Percentiles rank a stretch among this genome's conserved stretches.
Conservation (phyloP, 176 grass and related monocot species). For the Oryza nivara region DNA sequence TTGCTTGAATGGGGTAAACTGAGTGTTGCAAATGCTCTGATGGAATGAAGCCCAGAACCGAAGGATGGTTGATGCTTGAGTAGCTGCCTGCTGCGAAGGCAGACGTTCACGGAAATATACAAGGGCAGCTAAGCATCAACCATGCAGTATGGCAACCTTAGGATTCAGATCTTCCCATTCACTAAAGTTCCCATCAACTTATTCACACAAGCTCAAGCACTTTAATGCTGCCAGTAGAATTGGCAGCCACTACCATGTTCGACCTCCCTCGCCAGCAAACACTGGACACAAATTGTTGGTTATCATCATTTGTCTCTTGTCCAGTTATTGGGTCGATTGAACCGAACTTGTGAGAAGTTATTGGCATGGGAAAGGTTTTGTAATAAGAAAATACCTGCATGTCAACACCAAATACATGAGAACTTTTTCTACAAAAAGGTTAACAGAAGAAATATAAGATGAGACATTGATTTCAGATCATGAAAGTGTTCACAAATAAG, state of each 20-base stretch:
- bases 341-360: conserved; percentile 92
- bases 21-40: conserved; percentile 1
- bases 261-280: conserved; percentile 92
- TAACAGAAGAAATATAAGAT: neutral
- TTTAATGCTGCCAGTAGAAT: conserved; percentile 93
- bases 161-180: conserved; percentile 28
- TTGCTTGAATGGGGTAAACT: conserved; percentile 18
- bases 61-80: conserved; percentile 9
- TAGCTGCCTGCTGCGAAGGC: neutral
- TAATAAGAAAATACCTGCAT: conserved; percentile 94
- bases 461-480: conserved; percentile 17
- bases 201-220: conserved; percentile 86
- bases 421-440: conserved; percentile 13
- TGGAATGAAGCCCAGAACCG: neutral
- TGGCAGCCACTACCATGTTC: conserved; percentile 94
- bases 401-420: conserved; percentile 41
- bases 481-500: neutral
- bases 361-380: conserved; percentile 95
- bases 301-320: conserved; percentile 82
- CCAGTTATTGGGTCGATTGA: conserved; percentile 84
- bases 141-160: neutral
- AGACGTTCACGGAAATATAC: neutral
- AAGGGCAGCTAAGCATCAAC: conserved; percentile 6
- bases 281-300: conserved; percentile 85
- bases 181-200: conserved; percentile 13